Evolutionary conservation across 2,329 filamentous ascomycete genomes (phyloP).

Genomic region (Cytospora leucostoma): DNA sequence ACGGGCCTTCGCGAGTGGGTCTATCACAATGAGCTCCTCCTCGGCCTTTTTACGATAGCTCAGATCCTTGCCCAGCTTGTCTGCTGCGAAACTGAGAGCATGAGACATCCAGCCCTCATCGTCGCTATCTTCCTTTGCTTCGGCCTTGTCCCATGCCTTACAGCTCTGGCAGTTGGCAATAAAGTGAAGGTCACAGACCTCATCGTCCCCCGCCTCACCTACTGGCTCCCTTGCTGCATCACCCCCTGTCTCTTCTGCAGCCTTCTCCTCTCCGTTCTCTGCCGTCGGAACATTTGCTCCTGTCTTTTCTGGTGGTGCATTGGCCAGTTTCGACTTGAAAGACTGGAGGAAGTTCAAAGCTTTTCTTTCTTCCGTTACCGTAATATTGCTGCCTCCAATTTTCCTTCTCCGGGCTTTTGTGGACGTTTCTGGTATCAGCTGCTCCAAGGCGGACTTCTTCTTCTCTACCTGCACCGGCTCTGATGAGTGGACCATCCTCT

Average conservation of each 20-base stretch:
- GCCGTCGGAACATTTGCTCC: conserved; percentile 26
- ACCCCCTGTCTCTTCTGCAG: conserved; percentile 33
- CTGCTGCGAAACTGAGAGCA: conserved; percentile 80
- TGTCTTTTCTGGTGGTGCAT: conserved; percentile 45
- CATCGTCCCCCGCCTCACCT: conserved; percentile 59
- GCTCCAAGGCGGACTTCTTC: conserved; percentile 65
- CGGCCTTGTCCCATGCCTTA: conserved; percentile 74
- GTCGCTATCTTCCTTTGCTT: conserved; percentile 55
- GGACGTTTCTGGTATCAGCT: conserved; percentile 72
- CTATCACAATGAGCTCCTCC: conserved; percentile 89
- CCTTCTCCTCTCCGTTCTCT: conserved; percentile 33
- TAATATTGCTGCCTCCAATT: conserved; percentile 54
- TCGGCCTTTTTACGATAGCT: conserved; percentile 89
- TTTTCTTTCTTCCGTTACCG: conserved; percentile 60
- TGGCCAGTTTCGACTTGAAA: conserved; percentile 77
- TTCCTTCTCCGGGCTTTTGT: conserved; percentile 71
- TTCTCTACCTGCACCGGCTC: conserved; percentile 58
- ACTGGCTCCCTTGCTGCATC: conserved; percentile 32
- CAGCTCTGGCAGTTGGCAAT: conserved; percentile 95
- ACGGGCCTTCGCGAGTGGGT: conserved; percentile 80
- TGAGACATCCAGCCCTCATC: conserved; percentile 84
- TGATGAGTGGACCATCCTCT: conserved; percentile 55
- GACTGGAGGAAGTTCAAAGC: conserved; percentile 72
- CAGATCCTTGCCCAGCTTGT: conserved; percentile 87
- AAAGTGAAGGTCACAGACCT: conserved; percentile 90